Conservation (phyloP, 768 basidiomycete species). For the Tulasnella sp. region DNA sequence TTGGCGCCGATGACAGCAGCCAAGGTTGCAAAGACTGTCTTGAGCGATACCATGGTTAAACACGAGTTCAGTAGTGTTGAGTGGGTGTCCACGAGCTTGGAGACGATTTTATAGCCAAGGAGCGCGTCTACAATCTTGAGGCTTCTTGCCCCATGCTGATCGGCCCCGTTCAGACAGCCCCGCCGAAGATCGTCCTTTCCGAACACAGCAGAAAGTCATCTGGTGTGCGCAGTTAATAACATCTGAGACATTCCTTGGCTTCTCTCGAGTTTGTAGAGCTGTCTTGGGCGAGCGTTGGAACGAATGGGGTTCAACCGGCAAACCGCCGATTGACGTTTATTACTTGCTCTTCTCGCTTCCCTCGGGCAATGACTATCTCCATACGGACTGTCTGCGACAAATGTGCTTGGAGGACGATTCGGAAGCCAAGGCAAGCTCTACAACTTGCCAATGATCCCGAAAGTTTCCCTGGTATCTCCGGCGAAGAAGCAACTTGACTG, state of each 20-base stretch:
- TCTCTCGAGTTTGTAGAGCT: not conserved
- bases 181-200: not conserved
- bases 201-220: not conserved
- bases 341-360: not conserved
- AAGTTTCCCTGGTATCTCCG: slow-evolving; percentile 9
- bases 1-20: too few relatives aligned
- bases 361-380: not conserved
- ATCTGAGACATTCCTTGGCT: slow-evolving; percentile 2
- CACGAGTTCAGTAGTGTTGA: too few relatives aligned
- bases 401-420: not conserved
- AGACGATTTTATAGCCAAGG: too few relatives aligned
- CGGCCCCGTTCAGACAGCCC: not conserved
- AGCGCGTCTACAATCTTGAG: too few relatives aligned
- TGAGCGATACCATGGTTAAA: too few relatives aligned
- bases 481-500: not conserved
- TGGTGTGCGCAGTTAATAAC: not conserved
- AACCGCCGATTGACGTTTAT: not conserved
- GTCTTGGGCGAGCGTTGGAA: not conserved
- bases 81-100: too few relatives aligned
- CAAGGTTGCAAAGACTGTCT: too few relatives aligned
- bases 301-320: slow-evolving; percentile 13
- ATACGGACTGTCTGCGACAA: slow-evolving; percentile 3
- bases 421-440: not conserved
- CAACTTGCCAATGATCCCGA: not conserved
- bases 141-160: not conserved